Percentiles rank a stretch among this genome's conserved stretches.
Evolutionary conservation across 345 rosid genomes (phyloP).

Genomic region (Populus alba): DNA sequence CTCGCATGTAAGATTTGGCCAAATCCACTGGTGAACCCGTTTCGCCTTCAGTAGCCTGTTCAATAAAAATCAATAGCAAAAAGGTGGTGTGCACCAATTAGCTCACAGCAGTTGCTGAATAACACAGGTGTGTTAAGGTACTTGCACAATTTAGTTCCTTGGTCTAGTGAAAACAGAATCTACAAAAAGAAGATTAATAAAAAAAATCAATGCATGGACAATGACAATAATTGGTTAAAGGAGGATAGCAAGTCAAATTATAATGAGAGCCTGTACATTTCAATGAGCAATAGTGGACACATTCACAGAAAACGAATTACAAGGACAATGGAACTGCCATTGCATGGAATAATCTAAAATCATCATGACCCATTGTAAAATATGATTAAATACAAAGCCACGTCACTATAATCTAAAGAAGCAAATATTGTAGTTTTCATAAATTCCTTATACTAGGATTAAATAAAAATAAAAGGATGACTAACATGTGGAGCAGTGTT

Average conservation of each 20-base stretch:
- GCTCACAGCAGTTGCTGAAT: neutral
- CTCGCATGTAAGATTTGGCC: constrained; percentile 80
- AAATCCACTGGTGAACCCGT: constrained; percentile 70
- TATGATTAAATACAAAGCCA: neutral
- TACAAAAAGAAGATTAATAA: neutral
- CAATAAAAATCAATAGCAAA: neutral
- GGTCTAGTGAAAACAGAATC: neutral
- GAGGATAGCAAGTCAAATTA: neutral
- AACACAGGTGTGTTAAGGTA: neutral
- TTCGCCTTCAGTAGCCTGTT: constrained; percentile 55
- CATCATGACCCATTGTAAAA: neutral
- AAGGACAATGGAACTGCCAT: neutral
- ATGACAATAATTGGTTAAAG: neutral
- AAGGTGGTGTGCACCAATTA: neutral
- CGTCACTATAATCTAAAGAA: neutral
- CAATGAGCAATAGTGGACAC: neutral
- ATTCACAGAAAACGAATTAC: neutral
- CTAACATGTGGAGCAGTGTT: constrained; percentile 45
- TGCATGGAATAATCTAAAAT: neutral
- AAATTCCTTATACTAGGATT: neutral
- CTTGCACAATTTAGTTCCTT: neutral
- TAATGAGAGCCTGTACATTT: neutral
- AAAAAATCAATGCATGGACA: neutral
- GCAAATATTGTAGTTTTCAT: neutral
- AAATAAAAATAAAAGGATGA: constrained; percentile 10